Evolutionary conservation across 2,329 filamentous ascomycete genomes (phyloP), one percentile per base, ranked within the genome.

Genomic region (Aspergillus transmontanensis): DNA sequence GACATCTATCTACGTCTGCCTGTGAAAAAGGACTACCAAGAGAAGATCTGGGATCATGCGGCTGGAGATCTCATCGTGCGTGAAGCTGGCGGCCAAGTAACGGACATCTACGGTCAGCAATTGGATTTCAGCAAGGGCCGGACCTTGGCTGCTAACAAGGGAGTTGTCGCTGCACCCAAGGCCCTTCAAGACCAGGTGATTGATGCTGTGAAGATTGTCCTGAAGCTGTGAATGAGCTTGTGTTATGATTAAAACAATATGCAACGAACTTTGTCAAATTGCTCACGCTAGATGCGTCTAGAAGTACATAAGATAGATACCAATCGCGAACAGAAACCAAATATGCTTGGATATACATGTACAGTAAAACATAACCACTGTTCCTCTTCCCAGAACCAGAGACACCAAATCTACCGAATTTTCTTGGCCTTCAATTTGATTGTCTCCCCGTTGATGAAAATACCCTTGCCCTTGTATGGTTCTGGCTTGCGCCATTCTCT

Each of bases 11-110:
- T 99, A 62, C 87, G 96, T 59, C 82, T 99, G 63, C 95, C 95
- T 4, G 90, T 92, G 32, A 91, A 87, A 76, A 90, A 90, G 71
- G 89, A 90, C 59, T 99, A 99, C 81, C 89, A 96, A 78, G 95
- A 99, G 85, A 99, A 99, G 87, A 99, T 99, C 70, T 99, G 95
- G 95, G 95, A 99, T 76, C 95, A 99, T 78, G 95, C 95, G 21
- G 95, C 94, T 14, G 95, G 95, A 46, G 94, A 97, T 73, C 81
- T 99, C 63, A 94, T 99, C 69, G 95, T 98, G 46, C 86, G 94
- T 62, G 96, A 99, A 81, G 93, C 95, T 3, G 95, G 95, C 58
- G 96, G 95, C 56, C 84, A 91, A 73, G 94, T 99, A 59, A 96
- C 93, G 1, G 96, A 99, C 79, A 90, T 93, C 46, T 85, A 90